Percentiles rank a stretch among this genome's conserved stretches.
phyloP scores from a whole-genome alignment of 768 basidiomycete species.

The Boletus barrowsii region DNA sequence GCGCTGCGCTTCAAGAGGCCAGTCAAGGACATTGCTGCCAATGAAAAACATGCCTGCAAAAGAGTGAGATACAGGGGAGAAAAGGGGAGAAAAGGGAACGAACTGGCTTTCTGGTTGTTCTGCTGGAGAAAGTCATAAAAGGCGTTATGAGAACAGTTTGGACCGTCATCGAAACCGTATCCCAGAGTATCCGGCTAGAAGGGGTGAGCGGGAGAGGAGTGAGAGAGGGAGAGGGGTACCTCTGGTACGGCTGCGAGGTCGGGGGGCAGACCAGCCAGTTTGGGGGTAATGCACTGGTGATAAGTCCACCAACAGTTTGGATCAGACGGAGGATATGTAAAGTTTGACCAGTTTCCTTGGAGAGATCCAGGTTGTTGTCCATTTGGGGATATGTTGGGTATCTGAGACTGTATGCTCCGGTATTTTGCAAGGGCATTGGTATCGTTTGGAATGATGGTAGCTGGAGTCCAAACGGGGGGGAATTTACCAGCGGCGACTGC shows the following conservation, averaged over 20 bases:
- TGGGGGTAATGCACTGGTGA: conserved; percentile 45
- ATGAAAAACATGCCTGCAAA: conserved; percentile 57
- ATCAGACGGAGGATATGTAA: conserved; percentile 39
- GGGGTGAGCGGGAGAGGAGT: not conserved
- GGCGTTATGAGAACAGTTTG: conserved; percentile 60
- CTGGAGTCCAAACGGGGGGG: not conserved
- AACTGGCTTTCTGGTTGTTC: conserved; percentile 57
- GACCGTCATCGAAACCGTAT: conserved; percentile 64
- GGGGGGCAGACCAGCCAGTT: conserved; percentile 38
- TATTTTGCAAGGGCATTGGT: not conserved
- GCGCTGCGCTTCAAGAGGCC: conserved; percentile 55
- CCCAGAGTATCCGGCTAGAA: conserved; percentile 49
- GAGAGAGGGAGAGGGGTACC: conserved; percentile 22
- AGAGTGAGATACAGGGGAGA: not conserved
- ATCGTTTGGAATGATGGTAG: not conserved
- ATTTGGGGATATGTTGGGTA: conserved; percentile 47
- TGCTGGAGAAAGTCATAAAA: conserved; percentile 54
- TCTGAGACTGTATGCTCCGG: conserved; percentile 3
- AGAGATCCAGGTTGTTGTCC: conserved; percentile 21
- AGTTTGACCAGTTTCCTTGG: conserved; percentile 31
- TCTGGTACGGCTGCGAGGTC: conserved; percentile 51
- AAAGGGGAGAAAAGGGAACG: not conserved
- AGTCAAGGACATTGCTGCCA: conserved; percentile 55
- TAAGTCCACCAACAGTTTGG: conserved; percentile 48
- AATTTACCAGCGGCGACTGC: not conserved